Base-by-base conservation (phyloP, 768 basidiomycete species). In the Epithele typhae region DNA sequence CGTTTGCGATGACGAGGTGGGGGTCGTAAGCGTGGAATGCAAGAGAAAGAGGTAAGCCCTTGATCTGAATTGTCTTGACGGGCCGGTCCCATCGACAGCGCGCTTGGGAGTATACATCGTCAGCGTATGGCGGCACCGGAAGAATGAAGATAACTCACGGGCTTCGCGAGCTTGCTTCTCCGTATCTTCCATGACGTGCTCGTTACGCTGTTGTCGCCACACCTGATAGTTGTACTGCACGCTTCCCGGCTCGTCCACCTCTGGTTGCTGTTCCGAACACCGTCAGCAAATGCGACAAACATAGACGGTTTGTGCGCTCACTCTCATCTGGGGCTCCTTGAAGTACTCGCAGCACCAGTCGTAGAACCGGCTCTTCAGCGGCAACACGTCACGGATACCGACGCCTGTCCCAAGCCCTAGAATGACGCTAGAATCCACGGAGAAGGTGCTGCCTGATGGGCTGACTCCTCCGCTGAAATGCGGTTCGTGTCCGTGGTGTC, bases 341-440 rank as follows among this genome's bases (percentile, higher is more conserved):
- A 97, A 99, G 63, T 98, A 98, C 61, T 98, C 94, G 59, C 82
- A 79, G 49, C 92, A 92, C 90, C 92, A 97, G 60, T 97, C 95
- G 61, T 86, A 99, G 68, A 90, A 95, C 8, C 79, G 74, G 60
- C 92, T 94, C 67, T 90, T 92, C 58, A 99, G 66, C 0, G 96
- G 96, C 52, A 98, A 64, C 2, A 87, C 79, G 63, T 95, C 88
- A 48, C 87, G 77, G 46, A 93, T 84, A 8, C 87, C 87, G 9
- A 78, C 72, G 19, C 89, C 87, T 9, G 89, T 90, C 3, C 88
- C 88, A 23, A 90, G 64, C 4, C 88, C 88, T 19, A 89, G 71
- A 15, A 85, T 82, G 18, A 89, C 76, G 49, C 79, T 84, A 0
- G 86, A 87, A 51, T 89, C 87, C 55, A 81, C 75, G 1, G 88